phyloP scores from a whole-genome alignment of 805 yeast genomes.

The Monosporozyma yasuniensis region DNA sequence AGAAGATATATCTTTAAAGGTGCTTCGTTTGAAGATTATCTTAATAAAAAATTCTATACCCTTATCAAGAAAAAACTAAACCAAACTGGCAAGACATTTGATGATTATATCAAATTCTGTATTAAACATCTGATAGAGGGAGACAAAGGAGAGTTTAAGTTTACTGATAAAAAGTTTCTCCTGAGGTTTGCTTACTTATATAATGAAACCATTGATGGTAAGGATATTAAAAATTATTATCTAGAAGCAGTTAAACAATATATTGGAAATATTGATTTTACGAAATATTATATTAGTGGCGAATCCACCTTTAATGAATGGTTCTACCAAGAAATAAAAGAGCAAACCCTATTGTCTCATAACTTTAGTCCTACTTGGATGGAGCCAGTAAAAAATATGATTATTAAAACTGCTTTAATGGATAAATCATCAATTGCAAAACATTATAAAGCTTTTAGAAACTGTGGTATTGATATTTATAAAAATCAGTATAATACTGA shows the following conservation, averaged over 20 bases:
- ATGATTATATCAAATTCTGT: neutral
- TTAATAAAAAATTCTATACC: constrained; percentile 2
- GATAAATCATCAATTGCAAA: neutral
- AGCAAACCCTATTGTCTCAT: neutral
- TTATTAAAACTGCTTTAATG: neutral
- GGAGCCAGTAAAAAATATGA: neutral
- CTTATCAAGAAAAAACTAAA: neutral
- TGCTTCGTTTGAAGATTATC: constrained; percentile 4
- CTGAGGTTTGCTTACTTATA: neutral
- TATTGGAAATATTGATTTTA: neutral
- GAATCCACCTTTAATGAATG: neutral
- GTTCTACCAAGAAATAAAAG: neutral
- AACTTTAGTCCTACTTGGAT: neutral
- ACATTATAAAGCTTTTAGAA: neutral
- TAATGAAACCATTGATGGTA: neutral
- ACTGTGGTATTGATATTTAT: neutral
- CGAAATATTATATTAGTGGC: neutral
- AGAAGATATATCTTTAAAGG: constrained; percentile 5
- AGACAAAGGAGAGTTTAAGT: neutral
- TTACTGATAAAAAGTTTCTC: neutral
- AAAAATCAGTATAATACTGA: neutral
- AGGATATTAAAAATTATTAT: neutral
- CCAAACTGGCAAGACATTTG: neutral
- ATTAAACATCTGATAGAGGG: neutral
- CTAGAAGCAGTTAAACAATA: neutral